These are phyloP conservation scores for Auricularia heimuer DNA, from an alignment of 768 basidiomycete genomes.

Conservation along the genomic window DNA sequence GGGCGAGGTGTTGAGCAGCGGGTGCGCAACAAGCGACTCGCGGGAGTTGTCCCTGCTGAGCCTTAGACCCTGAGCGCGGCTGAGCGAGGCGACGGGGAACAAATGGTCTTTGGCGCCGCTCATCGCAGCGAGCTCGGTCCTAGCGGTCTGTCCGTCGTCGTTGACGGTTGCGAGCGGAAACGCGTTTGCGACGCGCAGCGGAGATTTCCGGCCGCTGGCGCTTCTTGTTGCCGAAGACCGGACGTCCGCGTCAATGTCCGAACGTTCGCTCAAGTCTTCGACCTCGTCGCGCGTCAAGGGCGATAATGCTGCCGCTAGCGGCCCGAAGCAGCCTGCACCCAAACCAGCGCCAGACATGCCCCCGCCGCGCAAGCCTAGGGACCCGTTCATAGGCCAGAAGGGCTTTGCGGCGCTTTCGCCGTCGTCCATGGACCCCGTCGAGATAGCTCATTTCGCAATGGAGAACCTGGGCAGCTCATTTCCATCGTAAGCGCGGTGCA, in stretches of 20 bases:
- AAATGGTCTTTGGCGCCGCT: background rate
- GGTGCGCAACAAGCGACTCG: slow-evolving; percentile 53
- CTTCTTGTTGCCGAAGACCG: too few relatives aligned
- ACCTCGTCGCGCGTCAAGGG: background rate
- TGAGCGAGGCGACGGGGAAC: background rate
- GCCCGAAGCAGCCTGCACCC: background rate
- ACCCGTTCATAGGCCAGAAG: background rate
- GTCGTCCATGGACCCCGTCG: background rate
- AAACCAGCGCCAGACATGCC: background rate
- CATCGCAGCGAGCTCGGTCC: background rate
- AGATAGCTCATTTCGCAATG: background rate
- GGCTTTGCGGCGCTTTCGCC: background rate
- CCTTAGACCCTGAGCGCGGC: background rate
- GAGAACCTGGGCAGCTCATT: background rate
- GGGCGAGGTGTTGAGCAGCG: slow-evolving; percentile 36
- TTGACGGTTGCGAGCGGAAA: too few relatives aligned
- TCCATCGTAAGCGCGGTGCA: background rate
- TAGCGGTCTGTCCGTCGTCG: too few relatives aligned
- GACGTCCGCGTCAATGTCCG: too few relatives aligned
- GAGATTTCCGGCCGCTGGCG: too few relatives aligned
- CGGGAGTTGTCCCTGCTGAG: slow-evolving; percentile 25
- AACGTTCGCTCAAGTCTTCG: too few relatives aligned
- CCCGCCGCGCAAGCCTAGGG: background rate
- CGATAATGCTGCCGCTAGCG: background rate
- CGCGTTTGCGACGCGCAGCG: too few relatives aligned